phyloP scores from a whole-genome alignment of 1,284 basidiomycete species.

The Schizophyllum amplum region DNA sequence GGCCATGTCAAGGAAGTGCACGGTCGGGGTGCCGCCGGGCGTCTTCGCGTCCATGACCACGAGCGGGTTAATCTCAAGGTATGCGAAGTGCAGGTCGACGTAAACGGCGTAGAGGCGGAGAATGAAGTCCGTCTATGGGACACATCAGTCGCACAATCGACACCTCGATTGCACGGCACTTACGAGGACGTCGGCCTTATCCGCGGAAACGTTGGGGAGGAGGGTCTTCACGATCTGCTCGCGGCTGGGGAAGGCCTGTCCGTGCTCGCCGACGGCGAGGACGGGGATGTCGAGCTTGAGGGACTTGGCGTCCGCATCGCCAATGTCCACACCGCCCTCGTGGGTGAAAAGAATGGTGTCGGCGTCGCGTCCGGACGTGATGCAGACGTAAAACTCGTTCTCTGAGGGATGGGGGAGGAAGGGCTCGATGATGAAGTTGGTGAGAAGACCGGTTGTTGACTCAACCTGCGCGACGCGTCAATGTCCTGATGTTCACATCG shows the following conservation, averaged over 20 bases:
- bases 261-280: conserved; percentile 19
- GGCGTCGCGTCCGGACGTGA: conserved; percentile 92
- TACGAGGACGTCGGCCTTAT: conserved; percentile 58
- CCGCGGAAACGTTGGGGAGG: conserved; percentile 72
- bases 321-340: conserved; percentile 98
- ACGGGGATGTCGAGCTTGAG: conserved; percentile 86
- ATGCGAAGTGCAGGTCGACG: conserved; percentile 96
- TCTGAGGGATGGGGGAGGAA: conserved; percentile 93
- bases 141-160: not conserved
- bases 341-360: conserved; percentile 98
- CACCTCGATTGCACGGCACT: conserved; percentile 1
- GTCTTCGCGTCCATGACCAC: conserved; percentile 85
- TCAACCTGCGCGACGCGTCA: conserved; percentile 61
- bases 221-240: conserved; percentile 67
- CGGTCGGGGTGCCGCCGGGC: conserved; percentile 57
- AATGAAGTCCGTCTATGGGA: conserved; percentile 83
- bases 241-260: conserved; percentile 72
- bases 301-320: conserved; percentile 97
- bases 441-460: conserved; percentile 87
- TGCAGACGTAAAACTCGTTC: conserved; percentile 98
- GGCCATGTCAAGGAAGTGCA: conserved; percentile 99
- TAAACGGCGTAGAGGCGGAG: conserved; percentile 95
- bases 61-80: conserved; percentile 99
- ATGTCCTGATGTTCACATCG: conserved; percentile 1
- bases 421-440: conserved; percentile 97